Conservation (phyloP, 192 early-diverging fungal species). For the Coemansia sp. region DNA sequence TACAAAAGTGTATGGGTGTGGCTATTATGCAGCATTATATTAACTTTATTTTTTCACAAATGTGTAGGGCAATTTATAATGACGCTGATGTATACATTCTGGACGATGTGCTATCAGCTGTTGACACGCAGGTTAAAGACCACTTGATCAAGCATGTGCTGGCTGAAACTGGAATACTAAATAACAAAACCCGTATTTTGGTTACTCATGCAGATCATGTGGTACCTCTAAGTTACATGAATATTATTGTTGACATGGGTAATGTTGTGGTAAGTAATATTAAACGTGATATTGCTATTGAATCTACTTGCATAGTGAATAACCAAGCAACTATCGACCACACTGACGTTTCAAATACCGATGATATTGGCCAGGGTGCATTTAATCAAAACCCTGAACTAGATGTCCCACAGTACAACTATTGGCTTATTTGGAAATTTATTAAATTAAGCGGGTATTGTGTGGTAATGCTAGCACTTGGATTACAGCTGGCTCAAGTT, state of each 20-base stretch:
- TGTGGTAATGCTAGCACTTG: background rate
- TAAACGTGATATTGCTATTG: background rate
- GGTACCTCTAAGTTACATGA: background rate
- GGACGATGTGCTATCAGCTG: slow-evolving; percentile 87
- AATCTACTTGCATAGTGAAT: no score
- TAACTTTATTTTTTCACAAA: background rate
- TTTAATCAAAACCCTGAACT: background rate
- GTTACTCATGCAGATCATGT: background rate
- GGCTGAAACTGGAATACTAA: slow-evolving; percentile 55
- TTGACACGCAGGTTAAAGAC: slow-evolving; percentile 70
- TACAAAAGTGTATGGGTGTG: background rate
- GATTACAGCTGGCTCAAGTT: background rate
- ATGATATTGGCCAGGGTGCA: background rate
- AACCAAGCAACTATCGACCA: background rate
- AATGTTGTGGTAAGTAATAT: background rate
- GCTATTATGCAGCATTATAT: background rate
- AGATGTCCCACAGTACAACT: background rate
- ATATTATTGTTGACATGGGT: background rate
- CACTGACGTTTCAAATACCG: background rate
- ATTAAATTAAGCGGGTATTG: background rate
- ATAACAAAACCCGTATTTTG: background rate
- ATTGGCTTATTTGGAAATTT: background rate
- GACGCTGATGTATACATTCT: slow-evolving; percentile 75
- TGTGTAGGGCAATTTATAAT: slow-evolving; percentile 51
- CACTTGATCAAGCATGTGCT: slow-evolving; percentile 71